Percentiles rank a stretch among this genome's conserved stretches.
phyloP scores from a whole-genome alignment of 2,329 filamentous ascomycete species.

The Colletotrichum musicola region DNA sequence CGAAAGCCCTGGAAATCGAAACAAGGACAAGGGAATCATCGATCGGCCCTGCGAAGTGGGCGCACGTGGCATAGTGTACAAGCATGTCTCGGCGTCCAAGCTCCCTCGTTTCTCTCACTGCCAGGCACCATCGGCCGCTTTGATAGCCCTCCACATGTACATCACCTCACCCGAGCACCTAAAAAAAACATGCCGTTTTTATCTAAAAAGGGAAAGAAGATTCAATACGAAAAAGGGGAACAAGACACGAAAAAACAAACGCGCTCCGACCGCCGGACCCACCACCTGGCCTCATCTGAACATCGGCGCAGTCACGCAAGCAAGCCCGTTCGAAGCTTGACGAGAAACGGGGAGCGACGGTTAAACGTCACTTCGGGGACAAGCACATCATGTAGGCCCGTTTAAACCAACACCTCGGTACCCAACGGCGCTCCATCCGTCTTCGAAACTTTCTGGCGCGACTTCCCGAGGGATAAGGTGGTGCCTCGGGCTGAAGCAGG shows the following conservation, averaged over 20 bases:
- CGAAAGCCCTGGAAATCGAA: neutral
- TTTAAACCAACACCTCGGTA: no score
- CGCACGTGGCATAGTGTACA: constrained; percentile 3
- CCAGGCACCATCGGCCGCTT: no score
- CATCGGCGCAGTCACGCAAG: constrained; percentile 8
- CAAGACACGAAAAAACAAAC: neutral
- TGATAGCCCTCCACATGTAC: no score
- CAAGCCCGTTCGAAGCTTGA: neutral
- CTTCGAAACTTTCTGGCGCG: no score
- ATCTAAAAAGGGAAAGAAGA: neutral
- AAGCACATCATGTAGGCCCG: no score
- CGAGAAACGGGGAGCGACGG: neutral
- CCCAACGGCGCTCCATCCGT: no score
- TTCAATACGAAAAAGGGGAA: neutral
- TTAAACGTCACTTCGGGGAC: no score
- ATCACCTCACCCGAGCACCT: neutral
- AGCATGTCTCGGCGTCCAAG: constrained; percentile 5
- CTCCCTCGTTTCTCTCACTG: neutral
- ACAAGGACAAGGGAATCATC: neutral
- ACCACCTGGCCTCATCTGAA: neutral
- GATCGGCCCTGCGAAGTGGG: neutral
- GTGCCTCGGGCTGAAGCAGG: no score
- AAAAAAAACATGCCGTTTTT: neutral
- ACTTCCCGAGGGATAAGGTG: no score
- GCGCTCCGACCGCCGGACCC: neutral